Conservation (phyloP, 2,329 filamentous ascomycete genomes). For the Pseudomassariella vexata region DNA sequence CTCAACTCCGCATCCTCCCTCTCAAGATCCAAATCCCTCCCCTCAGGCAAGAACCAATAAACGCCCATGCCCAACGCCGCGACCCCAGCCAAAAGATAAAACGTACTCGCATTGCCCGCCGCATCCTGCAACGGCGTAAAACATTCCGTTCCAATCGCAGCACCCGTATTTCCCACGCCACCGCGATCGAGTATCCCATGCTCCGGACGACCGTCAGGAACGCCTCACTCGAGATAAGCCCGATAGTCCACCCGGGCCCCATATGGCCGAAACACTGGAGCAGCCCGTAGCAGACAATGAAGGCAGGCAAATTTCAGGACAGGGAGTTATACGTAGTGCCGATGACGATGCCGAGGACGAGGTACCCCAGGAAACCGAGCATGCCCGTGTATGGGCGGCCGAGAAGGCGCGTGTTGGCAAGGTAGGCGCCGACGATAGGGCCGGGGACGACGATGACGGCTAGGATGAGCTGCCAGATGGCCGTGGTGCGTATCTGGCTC, state of each 20-base stretch:
- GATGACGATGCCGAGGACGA: slow-evolving; percentile 44
- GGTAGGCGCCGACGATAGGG: slow-evolving; percentile 40
- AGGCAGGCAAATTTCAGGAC: slow-evolving; percentile 40
- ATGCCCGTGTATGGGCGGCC: slow-evolving; percentile 43
- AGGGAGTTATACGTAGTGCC: slow-evolving; percentile 41
- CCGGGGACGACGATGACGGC: slow-evolving; percentile 23
- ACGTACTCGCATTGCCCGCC: neutral
- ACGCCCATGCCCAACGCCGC: slow-evolving; percentile 1
- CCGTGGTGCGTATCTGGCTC: slow-evolving; percentile 2
- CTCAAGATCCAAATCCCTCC: slow-evolving; percentile 2
- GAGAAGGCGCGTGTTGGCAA: slow-evolving; percentile 40
- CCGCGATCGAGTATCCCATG: slow-evolving; percentile 44
- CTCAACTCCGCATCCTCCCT: slow-evolving; percentile 4
- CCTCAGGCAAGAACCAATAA: slow-evolving; percentile 6
- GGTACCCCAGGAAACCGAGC: slow-evolving; percentile 34
- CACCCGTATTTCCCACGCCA: slow-evolving; percentile 44
- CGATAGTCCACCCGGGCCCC: slow-evolving; percentile 45
- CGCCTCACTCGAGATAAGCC: slow-evolving; percentile 42
- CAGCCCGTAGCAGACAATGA: slow-evolving; percentile 45
- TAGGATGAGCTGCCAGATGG: slow-evolving; percentile 2
- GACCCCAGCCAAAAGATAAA: slow-evolving; percentile 2
- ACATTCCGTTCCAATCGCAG: slow-evolving; percentile 37
- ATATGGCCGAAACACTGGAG: slow-evolving; percentile 44
- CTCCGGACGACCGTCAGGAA: slow-evolving; percentile 47
- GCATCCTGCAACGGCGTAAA: slow-evolving; percentile 1